These are phyloP conservation scores for Aspergillus hancockii DNA, from an alignment of 495 filamentous ascomycete genomes.

Conservation along the genomic window DNA sequence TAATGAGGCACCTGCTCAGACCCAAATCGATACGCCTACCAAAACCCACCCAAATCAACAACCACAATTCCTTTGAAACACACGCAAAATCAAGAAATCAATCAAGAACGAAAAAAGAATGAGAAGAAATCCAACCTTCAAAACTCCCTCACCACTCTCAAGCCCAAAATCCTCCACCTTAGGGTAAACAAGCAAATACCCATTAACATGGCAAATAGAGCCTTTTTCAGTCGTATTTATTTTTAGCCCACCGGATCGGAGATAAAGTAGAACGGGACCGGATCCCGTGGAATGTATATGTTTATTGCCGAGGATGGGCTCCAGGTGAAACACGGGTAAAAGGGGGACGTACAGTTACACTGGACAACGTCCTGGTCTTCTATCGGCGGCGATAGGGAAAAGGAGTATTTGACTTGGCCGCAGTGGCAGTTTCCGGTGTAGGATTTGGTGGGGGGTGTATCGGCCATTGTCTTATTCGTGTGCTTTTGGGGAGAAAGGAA, in stretches of 20 bases:
- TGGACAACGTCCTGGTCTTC: slow-evolving; percentile 30
- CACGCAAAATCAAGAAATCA: neutral
- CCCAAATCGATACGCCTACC: slow-evolving; percentile 38
- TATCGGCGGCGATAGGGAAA: slow-evolving; percentile 26
- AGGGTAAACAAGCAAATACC: slow-evolving; percentile 43
- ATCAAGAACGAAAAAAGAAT: neutral
- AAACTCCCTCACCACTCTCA: slow-evolving; percentile 22
- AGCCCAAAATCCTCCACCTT: slow-evolving; percentile 26
- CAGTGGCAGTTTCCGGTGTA: slow-evolving; percentile 42
- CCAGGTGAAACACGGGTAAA: neutral
- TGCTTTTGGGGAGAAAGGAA: no score
- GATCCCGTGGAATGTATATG: no score
- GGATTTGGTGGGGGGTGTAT: no score
- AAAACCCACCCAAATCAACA: neutral
- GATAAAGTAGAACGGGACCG: no score
- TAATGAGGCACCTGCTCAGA: slow-evolving; percentile 37
- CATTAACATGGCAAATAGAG: slow-evolving; percentile 44
- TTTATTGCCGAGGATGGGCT: neutral
- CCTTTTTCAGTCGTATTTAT: slow-evolving; percentile 9
- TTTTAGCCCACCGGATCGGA: neutral
- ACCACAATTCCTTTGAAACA: no score
- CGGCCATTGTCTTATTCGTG: no score
- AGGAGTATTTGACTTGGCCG: slow-evolving; percentile 30
- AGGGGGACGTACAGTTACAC: slow-evolving; percentile 35
- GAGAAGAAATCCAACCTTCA: slow-evolving; percentile 15